These are phyloP conservation scores for Vaccinium vitisidaea DNA, from an alignment of 148 eudicot species.

Conservation along the genomic window DNA sequence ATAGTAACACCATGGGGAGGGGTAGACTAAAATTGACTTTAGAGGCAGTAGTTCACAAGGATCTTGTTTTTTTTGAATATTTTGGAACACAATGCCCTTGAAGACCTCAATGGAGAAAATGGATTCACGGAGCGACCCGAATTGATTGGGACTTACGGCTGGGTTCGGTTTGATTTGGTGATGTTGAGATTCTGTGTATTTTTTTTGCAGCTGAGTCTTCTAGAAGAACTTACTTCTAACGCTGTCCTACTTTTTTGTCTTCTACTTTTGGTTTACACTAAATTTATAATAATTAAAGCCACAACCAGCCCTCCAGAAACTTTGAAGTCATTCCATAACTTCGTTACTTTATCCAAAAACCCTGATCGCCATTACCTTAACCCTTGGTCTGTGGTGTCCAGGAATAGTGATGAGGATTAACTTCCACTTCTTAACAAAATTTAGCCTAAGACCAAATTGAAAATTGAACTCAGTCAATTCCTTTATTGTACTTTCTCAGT, in stretches of 20 bases:
- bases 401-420: background rate
- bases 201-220: background rate
- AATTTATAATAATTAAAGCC: background rate
- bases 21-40: background rate
- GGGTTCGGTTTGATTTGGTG: background rate
- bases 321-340: background rate
- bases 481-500: background rate
- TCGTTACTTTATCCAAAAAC: background rate
- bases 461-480: background rate
- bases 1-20: background rate
- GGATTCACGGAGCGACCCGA: background rate
- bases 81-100: background rate
- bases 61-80: background rate
- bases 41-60: background rate
- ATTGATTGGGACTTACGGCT: background rate
- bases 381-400: background rate
- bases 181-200: background rate
- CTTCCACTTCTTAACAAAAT: background rate
- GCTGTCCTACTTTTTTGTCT: background rate
- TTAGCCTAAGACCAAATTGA: background rate
- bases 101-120: background rate
- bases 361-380: background rate
- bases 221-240: background rate
- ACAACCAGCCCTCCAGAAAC: conserved; percentile 3
- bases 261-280: background rate